Evolutionary conservation across 2,329 filamentous ascomycete species (phyloP), one percentile per base, ranked within the genome.

Genomic region (Stromatinia cepivora): DNA sequence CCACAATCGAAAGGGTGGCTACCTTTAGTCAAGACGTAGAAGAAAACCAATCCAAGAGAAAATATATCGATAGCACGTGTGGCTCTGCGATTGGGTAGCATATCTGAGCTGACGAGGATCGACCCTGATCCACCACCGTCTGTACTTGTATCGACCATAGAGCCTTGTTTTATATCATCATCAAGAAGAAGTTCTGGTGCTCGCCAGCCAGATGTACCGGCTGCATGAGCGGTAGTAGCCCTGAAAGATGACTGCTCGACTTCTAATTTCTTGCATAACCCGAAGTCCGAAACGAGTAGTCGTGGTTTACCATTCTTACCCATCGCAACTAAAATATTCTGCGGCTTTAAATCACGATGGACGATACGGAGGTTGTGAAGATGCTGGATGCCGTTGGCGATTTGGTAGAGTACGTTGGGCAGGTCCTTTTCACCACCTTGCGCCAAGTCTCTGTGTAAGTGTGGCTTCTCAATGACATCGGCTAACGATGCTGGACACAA

Each of bases 21-120:
- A 22, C 95, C 95, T 72, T 93, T 92, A 1, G 94, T 97, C 70
- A 99, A 85, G n/a, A 98, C 94, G 79, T 97, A 99, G 82, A 94
- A 98, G 83, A 97, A 99, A n/a, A 99, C 93, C 66, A 97, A 90
- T 1, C 95, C 95, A 48, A 99, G 86, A 0, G 94, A 97, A 82
- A 99, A 99, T 36, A 99, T 97, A 78, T 99, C 95, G 71, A 98
- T 97, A 11, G 95, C 92, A 58, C 95, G 90, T 58, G 97, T 99
- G 9, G 96, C 94, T 65, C 95, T 91, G 70, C 93, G 90, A 74
- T 88, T 88, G 6, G 76, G 84, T 81, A 83, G 86, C 79, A 88
- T 82, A 25, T 87, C 86, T 17, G 87, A 83, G 53, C 82, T 83
- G 11, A 86, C 83, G 7, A 87, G 81, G n/a, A 85, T 82, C n/a